These are phyloP conservation scores for Aspergillus aculeatus DNA, from an alignment of 2,329 filamentous ascomycete species.

Conservation along the genomic window DNA sequence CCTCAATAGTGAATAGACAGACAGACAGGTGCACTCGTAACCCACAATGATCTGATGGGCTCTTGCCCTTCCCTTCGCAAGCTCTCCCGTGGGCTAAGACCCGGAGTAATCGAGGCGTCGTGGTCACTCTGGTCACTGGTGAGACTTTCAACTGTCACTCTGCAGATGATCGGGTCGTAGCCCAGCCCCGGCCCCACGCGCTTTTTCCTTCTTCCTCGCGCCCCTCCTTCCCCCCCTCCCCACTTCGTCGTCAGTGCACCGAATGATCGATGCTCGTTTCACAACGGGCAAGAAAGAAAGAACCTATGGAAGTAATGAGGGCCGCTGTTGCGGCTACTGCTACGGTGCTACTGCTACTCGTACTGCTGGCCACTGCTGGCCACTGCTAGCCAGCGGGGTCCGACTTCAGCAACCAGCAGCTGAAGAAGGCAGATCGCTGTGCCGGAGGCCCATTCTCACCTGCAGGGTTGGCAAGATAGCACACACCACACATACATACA, in stretches of 20 bases:
- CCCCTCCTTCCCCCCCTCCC: slow-evolving; percentile 2
- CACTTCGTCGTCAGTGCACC: slow-evolving; percentile 6
- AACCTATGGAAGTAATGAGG: not conserved
- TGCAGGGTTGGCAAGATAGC: not conserved
- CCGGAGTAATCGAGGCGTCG: not conserved
- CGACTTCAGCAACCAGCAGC: not conserved
- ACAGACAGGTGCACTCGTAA: too few relatives aligned
- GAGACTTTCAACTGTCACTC: slow-evolving; percentile 13
- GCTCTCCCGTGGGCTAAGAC: not conserved
- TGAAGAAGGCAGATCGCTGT: not conserved
- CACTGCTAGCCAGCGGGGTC: too few relatives aligned
- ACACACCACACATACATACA: not conserved
- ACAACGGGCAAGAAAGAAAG: not conserved
- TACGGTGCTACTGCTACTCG: not conserved
- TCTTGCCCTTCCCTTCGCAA: not conserved
- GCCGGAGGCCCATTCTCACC: not conserved
- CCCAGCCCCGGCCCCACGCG: slow-evolving; percentile 13
- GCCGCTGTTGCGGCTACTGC: not conserved
- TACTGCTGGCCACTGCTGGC: too few relatives aligned
- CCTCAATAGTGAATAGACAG: too few relatives aligned
- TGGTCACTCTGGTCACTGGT: not conserved
- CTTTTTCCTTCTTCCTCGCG: slow-evolving; percentile 9
- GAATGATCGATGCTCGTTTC: not conserved
- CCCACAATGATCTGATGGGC: too few relatives aligned
- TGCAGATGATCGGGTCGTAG: slow-evolving; percentile 16